These are phyloP conservation scores for Trichomonas tenax DNA, from an alignment of 208 protist species.

Conservation along the genomic window DNA sequence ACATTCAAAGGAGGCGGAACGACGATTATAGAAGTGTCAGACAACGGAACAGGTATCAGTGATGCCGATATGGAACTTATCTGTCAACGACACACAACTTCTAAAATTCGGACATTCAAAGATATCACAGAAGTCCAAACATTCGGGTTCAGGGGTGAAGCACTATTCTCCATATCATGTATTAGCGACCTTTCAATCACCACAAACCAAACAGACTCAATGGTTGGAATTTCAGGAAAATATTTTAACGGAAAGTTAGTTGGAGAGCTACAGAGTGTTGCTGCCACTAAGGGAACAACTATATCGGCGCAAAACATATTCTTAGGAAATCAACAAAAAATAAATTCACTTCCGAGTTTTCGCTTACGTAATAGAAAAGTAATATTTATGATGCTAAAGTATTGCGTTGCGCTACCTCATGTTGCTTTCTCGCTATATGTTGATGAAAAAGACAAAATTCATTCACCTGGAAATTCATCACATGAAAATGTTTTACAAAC, in stretches of 20 bases:
- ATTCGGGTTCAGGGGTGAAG: constrained; percentile 87
- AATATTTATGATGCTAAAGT: neutral
- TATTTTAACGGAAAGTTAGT: neutral
- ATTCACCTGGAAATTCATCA: neutral
- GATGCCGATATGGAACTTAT: neutral
- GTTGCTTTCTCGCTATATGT: neutral
- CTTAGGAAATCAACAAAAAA: neutral
- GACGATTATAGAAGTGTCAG: neutral
- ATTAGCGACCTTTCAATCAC: neutral
- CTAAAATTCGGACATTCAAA: constrained; percentile 51
- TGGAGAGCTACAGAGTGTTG: neutral
- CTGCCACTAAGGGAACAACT: neutral
- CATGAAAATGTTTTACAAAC: neutral
- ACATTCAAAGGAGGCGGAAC: constrained; percentile 23
- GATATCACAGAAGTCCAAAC: constrained; percentile 53
- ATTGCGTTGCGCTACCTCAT: neutral
- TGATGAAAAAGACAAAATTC: neutral
- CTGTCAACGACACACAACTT: constrained; percentile 43
- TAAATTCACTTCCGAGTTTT: neutral
- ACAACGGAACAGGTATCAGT: neutral
- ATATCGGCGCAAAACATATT: neutral
- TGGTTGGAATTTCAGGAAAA: neutral
- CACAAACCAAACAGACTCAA: neutral
- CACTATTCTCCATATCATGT: constrained; percentile 64
- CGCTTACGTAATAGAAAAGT: neutral